Base-by-base conservation (phyloP, 345 rosid genomes). In the Lepidium africanum region DNA sequence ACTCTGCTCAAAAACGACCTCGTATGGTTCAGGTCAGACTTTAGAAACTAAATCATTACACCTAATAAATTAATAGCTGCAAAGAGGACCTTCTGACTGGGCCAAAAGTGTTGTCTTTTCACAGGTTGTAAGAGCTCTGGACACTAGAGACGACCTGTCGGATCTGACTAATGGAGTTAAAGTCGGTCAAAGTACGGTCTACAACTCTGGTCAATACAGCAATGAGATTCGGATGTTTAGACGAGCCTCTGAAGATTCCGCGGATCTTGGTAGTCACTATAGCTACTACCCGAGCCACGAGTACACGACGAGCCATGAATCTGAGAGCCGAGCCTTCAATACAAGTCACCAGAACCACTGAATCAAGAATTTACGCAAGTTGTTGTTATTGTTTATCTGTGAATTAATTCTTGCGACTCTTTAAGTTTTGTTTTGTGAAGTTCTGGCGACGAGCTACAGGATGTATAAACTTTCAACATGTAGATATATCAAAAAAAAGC, bases 131-230 rank as follows among this genome's bases (percentile, higher is more conserved):
- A 86, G 99, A 80, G 90, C 91, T 50, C 75, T 91, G 70, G 99
- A 94, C 76, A 66, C 72, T 36, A 87, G 78, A 12, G 81, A 76
- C 10, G 89, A 86, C 32, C 5, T 86, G 78, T 76, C 84, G 54
- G 99, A 94, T 85, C 84, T 95, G 30, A 78, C 86, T 10, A 95
- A 95, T 19, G 99, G 96, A 36, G 84, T 85, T 66, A 89, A 85
- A 81, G 83, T 77, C 36, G 96, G 99, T 53, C 92, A 91, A 72
- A 91, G 97, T 85, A 85, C 87, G 12, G 77, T 66, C 19, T 95
- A 89, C 15, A 81, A 91, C 73, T 91, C 96, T 2, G 90, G 79
- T 25, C 96, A 91, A 72, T 94, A 91, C 82, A 85, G 72, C 65
- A 71, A 86, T 79, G 99, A 89, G 38, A 94, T 94, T 41, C 61